Evolutionary conservation across 306 rosid genomes (phyloP).

Genomic region (Lathyrus tuberosus): DNA sequence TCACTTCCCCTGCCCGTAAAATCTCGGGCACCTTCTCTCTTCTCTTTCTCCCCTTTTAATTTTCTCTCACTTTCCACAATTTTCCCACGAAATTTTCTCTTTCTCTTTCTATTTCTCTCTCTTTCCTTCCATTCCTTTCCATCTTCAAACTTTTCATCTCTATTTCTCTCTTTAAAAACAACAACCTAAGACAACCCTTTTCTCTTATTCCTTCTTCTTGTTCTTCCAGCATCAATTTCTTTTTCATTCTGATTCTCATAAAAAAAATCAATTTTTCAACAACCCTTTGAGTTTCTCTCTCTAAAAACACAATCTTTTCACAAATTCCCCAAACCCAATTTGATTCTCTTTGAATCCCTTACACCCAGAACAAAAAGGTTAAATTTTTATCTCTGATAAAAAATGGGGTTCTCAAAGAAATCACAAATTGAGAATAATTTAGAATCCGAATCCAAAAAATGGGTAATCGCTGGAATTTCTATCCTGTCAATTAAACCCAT

Average conservation of each 20-base stretch:
- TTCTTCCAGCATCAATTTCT: constrained; percentile 24
- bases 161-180: constrained; percentile 37
- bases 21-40: constrained; percentile 63
- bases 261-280: constrained; percentile 42
- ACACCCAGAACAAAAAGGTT: constrained; percentile 21
- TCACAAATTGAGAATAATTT: constrained; percentile 58
- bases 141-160: constrained; percentile 27
- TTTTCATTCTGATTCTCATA: constrained; percentile 41
- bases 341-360: constrained; percentile 27
- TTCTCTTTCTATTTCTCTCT: constrained; percentile 11
- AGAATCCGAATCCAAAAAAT: constrained; percentile 72
- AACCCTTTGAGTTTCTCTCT: constrained; percentile 28
- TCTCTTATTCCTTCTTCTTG: constrained; percentile 56
- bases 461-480: constrained; percentile 77
- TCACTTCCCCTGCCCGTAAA: constrained; percentile 74
- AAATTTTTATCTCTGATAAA: background rate
- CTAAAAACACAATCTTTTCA: constrained; percentile 32
- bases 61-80: constrained; percentile 33
- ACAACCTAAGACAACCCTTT: constrained; percentile 57
- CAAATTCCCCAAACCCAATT: background rate
- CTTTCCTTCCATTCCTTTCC: constrained; percentile 21
- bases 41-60: constrained; percentile 19
- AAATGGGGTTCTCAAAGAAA: constrained; percentile 90
- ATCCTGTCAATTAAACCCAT: constrained; percentile 71
- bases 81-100: constrained; percentile 33